phyloP scores from a whole-genome alignment of 768 basidiomycete species.

The Lenzites betulinus region DNA sequence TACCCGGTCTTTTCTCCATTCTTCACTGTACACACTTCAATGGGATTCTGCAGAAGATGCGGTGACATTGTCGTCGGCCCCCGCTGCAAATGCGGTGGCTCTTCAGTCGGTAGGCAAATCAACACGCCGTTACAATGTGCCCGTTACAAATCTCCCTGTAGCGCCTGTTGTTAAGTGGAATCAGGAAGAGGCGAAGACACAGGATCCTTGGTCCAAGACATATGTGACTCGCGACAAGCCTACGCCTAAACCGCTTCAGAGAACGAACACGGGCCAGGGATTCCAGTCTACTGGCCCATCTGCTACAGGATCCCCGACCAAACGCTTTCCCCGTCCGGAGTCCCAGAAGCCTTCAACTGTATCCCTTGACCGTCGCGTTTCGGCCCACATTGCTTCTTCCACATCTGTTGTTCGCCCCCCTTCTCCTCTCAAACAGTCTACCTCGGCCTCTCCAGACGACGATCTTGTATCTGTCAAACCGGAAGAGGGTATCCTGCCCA shows the following conservation, averaged over 20 bases:
- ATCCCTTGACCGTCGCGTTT: slow-evolving; percentile 48
- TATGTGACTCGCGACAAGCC: slow-evolving; percentile 62
- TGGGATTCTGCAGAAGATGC: slow-evolving; percentile 87
- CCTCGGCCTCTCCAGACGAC: slow-evolving; percentile 25
- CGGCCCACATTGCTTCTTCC: slow-evolving; percentile 58
- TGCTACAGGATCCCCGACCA: slow-evolving; percentile 34
- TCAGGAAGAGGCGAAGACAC: slow-evolving; percentile 43
- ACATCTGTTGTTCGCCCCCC: slow-evolving; percentile 51
- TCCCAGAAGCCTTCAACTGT: slow-evolving; percentile 30
- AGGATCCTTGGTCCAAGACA: slow-evolving; percentile 81
- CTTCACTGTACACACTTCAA: slow-evolving; percentile 31
- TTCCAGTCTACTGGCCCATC: slow-evolving; percentile 14
- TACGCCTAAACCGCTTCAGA: slow-evolving; percentile 37
- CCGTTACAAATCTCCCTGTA: slow-evolving; percentile 30
- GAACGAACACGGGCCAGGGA: slow-evolving; percentile 11
- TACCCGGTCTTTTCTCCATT: slow-evolving; percentile 4
- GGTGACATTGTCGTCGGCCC: slow-evolving; percentile 75
- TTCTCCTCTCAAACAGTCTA: slow-evolving; percentile 54
- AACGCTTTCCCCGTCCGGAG: slow-evolving; percentile 54
- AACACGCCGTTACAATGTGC: neutral
- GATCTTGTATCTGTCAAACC: slow-evolving; percentile 48
- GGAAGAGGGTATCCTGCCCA: slow-evolving; percentile 62
- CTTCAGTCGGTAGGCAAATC: slow-evolving; percentile 65
- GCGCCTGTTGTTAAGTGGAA: slow-evolving; percentile 75
- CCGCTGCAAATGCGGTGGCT: slow-evolving; percentile 82